phyloP scores from a whole-genome alignment of 2,329 filamentous ascomycete genomes.

The Xylaria sp. region DNA sequence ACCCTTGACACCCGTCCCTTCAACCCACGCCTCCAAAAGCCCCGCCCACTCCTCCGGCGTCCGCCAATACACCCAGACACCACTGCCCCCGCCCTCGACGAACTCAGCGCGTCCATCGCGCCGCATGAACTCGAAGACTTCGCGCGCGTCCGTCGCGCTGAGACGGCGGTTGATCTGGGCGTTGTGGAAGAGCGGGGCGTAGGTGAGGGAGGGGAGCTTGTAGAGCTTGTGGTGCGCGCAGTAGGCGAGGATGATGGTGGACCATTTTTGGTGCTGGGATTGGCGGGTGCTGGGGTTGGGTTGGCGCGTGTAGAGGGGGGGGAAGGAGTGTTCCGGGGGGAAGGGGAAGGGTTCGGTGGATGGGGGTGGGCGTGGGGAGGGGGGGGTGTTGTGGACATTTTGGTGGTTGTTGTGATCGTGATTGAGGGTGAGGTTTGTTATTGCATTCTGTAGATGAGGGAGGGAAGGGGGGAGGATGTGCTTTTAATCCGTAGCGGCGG shows the following conservation, averaged over 20 bases:
- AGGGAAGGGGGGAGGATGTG: too few relatives aligned
- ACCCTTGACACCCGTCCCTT: conserved; percentile 83
- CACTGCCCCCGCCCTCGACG: conserved; percentile 36
- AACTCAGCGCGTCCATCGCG: conserved; percentile 62
- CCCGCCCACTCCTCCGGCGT: conserved; percentile 87
- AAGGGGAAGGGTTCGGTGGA: conserved; percentile 32
- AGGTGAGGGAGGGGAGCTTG: conserved; percentile 52
- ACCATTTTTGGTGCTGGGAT: conserved; percentile 80
- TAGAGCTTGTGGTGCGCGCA: conserved; percentile 72
- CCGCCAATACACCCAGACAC: conserved; percentile 77
- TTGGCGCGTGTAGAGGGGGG: conserved; percentile 80
- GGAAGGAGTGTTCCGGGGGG: conserved; percentile 66
- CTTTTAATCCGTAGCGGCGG: too few relatives aligned
- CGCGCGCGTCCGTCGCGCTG: conserved; percentile 45
- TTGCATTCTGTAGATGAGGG: too few relatives aligned
- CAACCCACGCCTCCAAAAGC: conserved; percentile 72
- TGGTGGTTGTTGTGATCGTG: too few relatives aligned
- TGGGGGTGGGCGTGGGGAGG: conserved; percentile 13
- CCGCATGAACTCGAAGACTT: conserved; percentile 56
- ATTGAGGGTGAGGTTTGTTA: not conserved
- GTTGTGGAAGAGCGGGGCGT: conserved; percentile 56
- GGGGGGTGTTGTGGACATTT: not conserved
- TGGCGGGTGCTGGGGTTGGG: conserved; percentile 67
- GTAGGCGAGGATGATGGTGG: conserved; percentile 77
- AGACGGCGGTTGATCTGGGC: conserved; percentile 48